Conservation (phyloP, 164 flowering plant genomes). For the Amborella trichopoda region DNA sequence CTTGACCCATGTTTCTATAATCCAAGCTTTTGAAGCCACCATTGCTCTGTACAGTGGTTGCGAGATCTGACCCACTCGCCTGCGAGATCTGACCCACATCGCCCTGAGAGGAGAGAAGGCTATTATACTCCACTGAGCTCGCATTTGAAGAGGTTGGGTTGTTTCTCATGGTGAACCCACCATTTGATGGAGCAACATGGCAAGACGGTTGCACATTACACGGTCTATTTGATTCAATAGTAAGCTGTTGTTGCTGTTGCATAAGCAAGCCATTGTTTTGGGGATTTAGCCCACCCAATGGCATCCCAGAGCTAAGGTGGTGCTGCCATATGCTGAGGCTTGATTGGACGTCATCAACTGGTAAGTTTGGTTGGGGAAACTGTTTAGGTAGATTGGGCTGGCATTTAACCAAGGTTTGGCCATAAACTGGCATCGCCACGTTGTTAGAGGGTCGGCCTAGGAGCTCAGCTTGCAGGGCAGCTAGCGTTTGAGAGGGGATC, state of each 20-base stretch:
- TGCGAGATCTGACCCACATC: conserved; percentile 23
- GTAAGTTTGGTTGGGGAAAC: conserved; percentile 22
- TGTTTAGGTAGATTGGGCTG: conserved; percentile 35
- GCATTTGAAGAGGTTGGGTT: conserved; percentile 26
- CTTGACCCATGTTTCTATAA: too few species aligned
- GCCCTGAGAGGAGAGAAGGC: conserved; percentile 31
- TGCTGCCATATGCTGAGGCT: conserved; percentile 38
- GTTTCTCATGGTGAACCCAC: conserved; percentile 28
- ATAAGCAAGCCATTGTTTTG: conserved; percentile 29
- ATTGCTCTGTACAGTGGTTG: too few species aligned
- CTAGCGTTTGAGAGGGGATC: conserved; percentile 61
- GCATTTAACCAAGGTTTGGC: conserved; percentile 41
- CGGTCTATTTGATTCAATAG: conserved; percentile 26
- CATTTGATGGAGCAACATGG: conserved; percentile 39
- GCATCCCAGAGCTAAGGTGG: conserved; percentile 21
- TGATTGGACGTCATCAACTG: conserved; percentile 32
- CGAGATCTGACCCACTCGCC: too few species aligned
- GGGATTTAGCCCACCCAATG: conserved; percentile 20
- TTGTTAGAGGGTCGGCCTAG: conserved; percentile 44
- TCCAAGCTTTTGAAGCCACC: conserved; percentile 21
- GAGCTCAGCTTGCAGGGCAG: conserved; percentile 68
- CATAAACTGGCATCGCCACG: conserved; percentile 30
- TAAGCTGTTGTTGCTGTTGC: conserved; percentile 32
- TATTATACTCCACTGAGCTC: conserved; percentile 24
- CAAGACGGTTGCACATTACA: conserved; percentile 69